A percentile compares a stretch with the other conserved stretches of the same genome.
phyloP scores from a whole-genome alignment of 129 eudicot species.

The Artemisia argyi region DNA sequence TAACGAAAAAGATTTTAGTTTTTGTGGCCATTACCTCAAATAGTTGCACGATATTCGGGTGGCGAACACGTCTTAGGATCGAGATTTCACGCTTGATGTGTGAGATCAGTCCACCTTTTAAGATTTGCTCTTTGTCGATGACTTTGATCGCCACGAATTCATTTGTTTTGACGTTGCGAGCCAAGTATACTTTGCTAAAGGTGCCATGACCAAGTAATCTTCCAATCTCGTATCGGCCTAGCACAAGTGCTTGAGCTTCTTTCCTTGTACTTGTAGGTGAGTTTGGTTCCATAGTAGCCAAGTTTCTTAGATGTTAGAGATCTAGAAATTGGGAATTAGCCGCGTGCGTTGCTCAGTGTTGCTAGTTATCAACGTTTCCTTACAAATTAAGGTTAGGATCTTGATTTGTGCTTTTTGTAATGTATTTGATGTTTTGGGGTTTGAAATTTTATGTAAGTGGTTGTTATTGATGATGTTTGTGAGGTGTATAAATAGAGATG shows the following conservation, averaged over 20 bases:
- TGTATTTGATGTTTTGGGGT: slow-evolving; percentile 9
- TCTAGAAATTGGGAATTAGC: background rate
- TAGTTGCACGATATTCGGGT: slow-evolving; percentile 70
- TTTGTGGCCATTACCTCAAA: slow-evolving; percentile 92
- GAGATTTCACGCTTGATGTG: slow-evolving; percentile 84
- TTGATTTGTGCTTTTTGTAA: background rate
- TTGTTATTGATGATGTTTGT: slow-evolving; percentile 33
- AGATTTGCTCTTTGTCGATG: slow-evolving; percentile 74
- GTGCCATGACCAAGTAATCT: slow-evolving; percentile 73
- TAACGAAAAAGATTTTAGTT: slow-evolving; percentile 60
- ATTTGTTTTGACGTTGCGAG: slow-evolving; percentile 53
- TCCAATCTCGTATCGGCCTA: slow-evolving; percentile 69
- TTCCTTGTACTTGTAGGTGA: slow-evolving; percentile 42
- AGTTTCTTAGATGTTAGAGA: background rate
- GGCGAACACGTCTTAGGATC: slow-evolving; percentile 62
- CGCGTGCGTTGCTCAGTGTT: too few species aligned
- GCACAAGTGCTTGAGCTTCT: slow-evolving; percentile 48
- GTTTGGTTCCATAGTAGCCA: slow-evolving; percentile 9
- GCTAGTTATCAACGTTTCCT: too few species aligned
- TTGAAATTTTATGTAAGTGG: slow-evolving; percentile 21
- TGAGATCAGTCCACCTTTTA: slow-evolving; percentile 56
- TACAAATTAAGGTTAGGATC: background rate
- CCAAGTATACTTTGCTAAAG: slow-evolving; percentile 64
- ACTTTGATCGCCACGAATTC: slow-evolving; percentile 69
- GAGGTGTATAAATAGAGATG: slow-evolving; percentile 18